Base-by-base conservation (phyloP, 495 filamentous ascomycete genomes). In the Barbatosphaeria neglecta region DNA sequence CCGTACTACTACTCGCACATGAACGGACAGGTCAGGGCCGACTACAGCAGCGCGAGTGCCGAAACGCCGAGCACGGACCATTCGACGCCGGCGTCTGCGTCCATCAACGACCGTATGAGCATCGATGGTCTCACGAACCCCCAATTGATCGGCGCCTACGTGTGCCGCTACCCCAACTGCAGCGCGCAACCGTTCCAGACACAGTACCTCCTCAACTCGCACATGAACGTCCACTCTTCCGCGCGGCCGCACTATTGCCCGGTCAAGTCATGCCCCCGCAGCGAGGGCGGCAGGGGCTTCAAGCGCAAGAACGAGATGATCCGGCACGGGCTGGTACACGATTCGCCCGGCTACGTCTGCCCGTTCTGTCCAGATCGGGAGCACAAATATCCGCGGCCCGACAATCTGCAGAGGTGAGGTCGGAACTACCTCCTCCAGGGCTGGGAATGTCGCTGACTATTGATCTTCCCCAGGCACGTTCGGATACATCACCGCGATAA, bases 221-320 rank as follows among this genome's bases (percentile, higher is more conserved):
- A 98, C 63, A 84, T 84, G 41, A 98, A 97, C 59, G 93, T 98
- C 6, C 92, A 98, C 62, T 94, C 88, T 4, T 86, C 86, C 50
- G 82, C 77, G 48, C 75, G 92, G 28, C 89, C 89, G 15, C 90
- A 97, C 63, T 97, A 90, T 57, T 98, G 93, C 62, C 80, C 87
- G 0, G 81, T 94, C 13, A 72, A 76, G 23, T 81, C 76, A 1
- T 98, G 92, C 62, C 68, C 85, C 18, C 78, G 92, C 25, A 81
- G 77, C 6, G 76, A 86, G 50, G 85, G 84, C 13, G 92, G 92
- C 15, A 94, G 87, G 63, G 92, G 93, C 0, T 98, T 98, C 73
- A 98, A 98, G 63, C 80, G 93, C 35, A 97, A 98, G 64, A 98
- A 98, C 54, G 93, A 98, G 67, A 97, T 98, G 93, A 95, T 97